Conservation (phyloP, 2,329 filamentous ascomycete genomes). For the Talaromyces marneffei region DNA sequence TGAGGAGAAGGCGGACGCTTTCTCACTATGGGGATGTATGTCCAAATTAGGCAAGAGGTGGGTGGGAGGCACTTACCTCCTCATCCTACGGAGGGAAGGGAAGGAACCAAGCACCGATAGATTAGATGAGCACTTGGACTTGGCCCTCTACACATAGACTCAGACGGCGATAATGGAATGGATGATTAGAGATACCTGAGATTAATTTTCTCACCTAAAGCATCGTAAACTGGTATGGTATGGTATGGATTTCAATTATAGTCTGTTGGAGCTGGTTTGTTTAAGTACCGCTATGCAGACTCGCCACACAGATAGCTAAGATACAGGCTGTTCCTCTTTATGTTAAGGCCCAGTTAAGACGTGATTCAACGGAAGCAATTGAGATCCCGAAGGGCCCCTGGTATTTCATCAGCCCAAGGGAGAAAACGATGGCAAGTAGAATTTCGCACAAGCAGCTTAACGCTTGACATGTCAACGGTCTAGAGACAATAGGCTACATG, state of each 20-base stretch:
- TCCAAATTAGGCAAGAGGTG: neutral
- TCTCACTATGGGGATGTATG: neutral
- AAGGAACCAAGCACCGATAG: neutral
- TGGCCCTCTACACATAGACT: neutral
- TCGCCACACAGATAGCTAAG: neutral
- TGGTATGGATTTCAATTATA: neutral
- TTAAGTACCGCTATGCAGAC: neutral
- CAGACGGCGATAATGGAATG: neutral
- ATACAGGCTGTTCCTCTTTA: neutral
- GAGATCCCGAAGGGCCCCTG: too few relatives aligned
- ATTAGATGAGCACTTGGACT: neutral
- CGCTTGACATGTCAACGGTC: constrained; percentile 6
- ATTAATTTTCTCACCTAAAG: neutral
- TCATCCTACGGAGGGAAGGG: neutral
- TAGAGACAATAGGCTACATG: constrained; percentile 1
- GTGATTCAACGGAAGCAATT: too few relatives aligned
- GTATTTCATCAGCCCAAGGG: constrained; percentile 5
- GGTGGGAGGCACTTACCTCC: neutral
- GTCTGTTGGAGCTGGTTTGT: neutral
- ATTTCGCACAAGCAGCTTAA: constrained; percentile 12
- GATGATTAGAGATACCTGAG: neutral
- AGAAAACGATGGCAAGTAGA: neutral
- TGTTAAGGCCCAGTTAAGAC: neutral
- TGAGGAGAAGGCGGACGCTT: neutral
- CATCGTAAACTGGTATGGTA: neutral